Conservation (phyloP, 371 early-diverging fungal genomes). For the Haplosporangium sp. region DNA sequence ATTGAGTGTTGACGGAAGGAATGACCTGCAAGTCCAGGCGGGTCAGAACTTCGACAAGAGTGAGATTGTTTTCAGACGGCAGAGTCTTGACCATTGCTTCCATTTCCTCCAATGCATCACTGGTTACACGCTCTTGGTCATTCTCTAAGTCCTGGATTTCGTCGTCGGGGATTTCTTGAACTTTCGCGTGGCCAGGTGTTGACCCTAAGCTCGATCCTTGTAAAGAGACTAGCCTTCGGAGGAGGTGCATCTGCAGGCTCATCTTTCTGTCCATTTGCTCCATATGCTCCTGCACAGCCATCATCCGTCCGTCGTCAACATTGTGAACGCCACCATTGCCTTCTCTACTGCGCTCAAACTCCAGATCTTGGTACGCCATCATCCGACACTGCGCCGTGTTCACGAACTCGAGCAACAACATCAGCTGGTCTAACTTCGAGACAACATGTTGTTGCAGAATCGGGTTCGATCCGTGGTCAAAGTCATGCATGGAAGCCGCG, state of each 20-base stretch:
- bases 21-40: conserved; percentile 40
- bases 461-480: neutral
- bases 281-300: conserved; percentile 52
- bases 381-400: conserved; percentile 52
- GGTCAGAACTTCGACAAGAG: conserved; percentile 26
- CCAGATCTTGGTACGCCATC: conserved; percentile 54
- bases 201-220: conserved; percentile 2
- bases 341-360: conserved; percentile 22
- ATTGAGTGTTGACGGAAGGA: conserved; percentile 42
- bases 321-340: conserved; percentile 2
- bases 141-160: neutral
- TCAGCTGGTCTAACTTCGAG: conserved; percentile 44
- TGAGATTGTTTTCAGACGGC: conserved; percentile 12
- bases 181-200: too few species aligned
- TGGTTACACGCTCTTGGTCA: too few species aligned
- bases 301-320: conserved; percentile 49
- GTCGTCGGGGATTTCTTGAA: conserved; percentile 10
- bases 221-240: conserved; percentile 16
- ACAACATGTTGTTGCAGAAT: conserved; percentile 13
- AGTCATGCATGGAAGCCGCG: conserved; percentile 2
- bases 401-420: conserved; percentile 48
- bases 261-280: conserved; percentile 47
- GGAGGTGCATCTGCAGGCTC: conserved; percentile 38
- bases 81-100: conserved; percentile 5
- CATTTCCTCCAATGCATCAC: neutral